These are phyloP conservation scores for Dillenia turbinata DNA, from an alignment of 164 flowering plant species.

Conservation along the genomic window DNA sequence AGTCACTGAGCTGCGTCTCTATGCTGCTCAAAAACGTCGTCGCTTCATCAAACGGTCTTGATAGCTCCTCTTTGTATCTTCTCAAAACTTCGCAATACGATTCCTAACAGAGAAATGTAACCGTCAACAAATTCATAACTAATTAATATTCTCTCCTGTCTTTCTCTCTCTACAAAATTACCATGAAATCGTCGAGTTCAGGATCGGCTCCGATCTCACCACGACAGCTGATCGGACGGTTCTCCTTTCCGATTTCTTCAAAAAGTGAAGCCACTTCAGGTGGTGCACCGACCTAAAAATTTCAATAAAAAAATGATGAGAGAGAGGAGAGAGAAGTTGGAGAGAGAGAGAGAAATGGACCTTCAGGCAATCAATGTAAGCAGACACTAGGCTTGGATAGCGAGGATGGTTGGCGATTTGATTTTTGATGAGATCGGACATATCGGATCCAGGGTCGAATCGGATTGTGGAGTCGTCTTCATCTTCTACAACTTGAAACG, in stretches of 20 bases:
- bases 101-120: conserved; percentile 19
- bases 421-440: conserved; percentile 36
- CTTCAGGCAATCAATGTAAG: conserved; percentile 38
- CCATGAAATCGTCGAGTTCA: conserved; percentile 63
- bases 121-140: not conserved
- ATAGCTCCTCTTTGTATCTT: conserved; percentile 32
- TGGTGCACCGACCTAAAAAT: conserved; percentile 52
- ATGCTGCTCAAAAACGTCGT: conserved; percentile 30
- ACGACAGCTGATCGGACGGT: not conserved
- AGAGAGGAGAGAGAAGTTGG: not conserved
- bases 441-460: conserved; percentile 15
- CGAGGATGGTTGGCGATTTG: conserved; percentile 56
- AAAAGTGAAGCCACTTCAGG: conserved; percentile 40
- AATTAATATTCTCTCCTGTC: too few species aligned
- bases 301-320: not conserved
- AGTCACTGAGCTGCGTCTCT: conserved; percentile 29
- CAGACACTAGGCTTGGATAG: conserved; percentile 40
- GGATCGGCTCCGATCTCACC: conserved; percentile 44
- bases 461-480: too few species aligned
- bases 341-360: too few species aligned
- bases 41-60: conserved; percentile 38
- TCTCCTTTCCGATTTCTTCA: conserved; percentile 38
- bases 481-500: too few species aligned
- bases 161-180: conserved; percentile 6
- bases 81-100: conserved; percentile 31